These are phyloP conservation scores for Epichloe glyceriae DNA, from an alignment of 2,329 filamentous ascomycete genomes.

Conservation along the genomic window DNA sequence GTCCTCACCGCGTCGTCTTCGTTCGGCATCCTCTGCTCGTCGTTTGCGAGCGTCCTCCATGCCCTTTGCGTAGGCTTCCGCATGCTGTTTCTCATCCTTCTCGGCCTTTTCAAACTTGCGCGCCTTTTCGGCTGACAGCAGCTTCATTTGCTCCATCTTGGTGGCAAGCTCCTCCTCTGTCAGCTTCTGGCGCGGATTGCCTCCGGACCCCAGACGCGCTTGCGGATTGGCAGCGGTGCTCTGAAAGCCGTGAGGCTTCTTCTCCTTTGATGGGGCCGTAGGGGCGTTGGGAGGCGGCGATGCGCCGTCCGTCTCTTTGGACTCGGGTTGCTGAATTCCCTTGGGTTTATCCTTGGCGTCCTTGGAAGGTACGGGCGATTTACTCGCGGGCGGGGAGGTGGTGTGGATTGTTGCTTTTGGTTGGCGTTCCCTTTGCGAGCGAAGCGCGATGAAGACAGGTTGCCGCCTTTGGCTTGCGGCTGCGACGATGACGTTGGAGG, in stretches of 20 bases:
- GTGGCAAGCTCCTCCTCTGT: conserved; percentile 44
- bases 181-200: conserved; percentile 46
- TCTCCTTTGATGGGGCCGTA: conserved; percentile 13
- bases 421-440: conserved; percentile 8
- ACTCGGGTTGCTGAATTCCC: not conserved
- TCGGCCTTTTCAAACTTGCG: conserved; percentile 46
- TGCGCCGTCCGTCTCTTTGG: not conserved
- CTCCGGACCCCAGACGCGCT: conserved; percentile 38
- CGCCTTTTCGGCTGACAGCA: conserved; percentile 43
- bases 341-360: not conserved
- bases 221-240: conserved; percentile 24
- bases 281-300: conserved; percentile 20
- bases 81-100: conserved; percentile 43
- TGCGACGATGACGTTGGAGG: conserved; percentile 7
- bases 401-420: conserved; percentile 4
- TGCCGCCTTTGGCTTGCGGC: conserved; percentile 2
- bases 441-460: conserved; percentile 7
- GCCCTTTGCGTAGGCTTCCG: conserved; percentile 38
- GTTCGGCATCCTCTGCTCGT: conserved; percentile 38
- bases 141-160: conserved; percentile 49
- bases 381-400: conserved; percentile 5
- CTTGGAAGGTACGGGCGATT: not conserved
- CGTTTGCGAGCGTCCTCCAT: conserved; percentile 42
- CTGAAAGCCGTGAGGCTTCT: conserved; percentile 9
- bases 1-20: conserved; percentile 37